Evolutionary conservation across 2,329 filamentous ascomycete genomes (phyloP).

Genomic region (Phialophora verrucosa): DNA sequence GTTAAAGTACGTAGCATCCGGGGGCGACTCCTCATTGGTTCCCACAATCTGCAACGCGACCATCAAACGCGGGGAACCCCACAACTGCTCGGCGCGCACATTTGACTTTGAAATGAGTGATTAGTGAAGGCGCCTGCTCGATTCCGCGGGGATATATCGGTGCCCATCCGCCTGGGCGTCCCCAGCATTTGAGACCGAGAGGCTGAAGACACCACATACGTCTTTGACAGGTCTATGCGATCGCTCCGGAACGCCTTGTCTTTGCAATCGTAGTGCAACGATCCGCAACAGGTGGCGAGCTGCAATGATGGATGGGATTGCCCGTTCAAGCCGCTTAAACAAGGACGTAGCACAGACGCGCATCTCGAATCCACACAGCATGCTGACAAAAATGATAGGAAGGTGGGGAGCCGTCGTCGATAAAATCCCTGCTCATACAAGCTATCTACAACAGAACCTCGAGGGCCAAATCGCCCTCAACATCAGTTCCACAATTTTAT

Average conservation of each 20-base stretch:
- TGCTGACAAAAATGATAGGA: background rate
- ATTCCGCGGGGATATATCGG: constrained; percentile 14
- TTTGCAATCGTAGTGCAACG: too few species aligned
- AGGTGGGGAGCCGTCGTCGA: background rate
- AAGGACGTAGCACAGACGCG: background rate
- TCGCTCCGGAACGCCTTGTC: too few species aligned
- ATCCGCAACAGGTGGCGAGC: too few species aligned
- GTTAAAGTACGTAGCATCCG: background rate
- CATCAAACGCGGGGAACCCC: constrained; percentile 8
- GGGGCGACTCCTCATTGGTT: background rate
- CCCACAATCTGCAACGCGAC: constrained; percentile 2
- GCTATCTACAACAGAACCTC: background rate
- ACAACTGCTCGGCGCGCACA: background rate
- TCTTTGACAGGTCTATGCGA: too few species aligned
- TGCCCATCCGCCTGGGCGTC: background rate
- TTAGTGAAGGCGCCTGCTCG: background rate
- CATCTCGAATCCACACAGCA: background rate
- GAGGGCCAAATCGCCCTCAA: background rate
- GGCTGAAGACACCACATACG: too few species aligned
- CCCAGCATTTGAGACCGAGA: too few species aligned
- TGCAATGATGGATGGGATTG: background rate
- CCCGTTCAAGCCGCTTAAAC: too few species aligned
- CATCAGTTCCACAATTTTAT: background rate
- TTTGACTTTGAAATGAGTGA: background rate
- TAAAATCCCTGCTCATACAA: background rate